Percentiles rank a stretch among this genome's conserved stretches.
These are phyloP conservation scores for Solanum neorickii DNA, from an alignment of 257 asterid genomes.

Conservation along the genomic window DNA sequence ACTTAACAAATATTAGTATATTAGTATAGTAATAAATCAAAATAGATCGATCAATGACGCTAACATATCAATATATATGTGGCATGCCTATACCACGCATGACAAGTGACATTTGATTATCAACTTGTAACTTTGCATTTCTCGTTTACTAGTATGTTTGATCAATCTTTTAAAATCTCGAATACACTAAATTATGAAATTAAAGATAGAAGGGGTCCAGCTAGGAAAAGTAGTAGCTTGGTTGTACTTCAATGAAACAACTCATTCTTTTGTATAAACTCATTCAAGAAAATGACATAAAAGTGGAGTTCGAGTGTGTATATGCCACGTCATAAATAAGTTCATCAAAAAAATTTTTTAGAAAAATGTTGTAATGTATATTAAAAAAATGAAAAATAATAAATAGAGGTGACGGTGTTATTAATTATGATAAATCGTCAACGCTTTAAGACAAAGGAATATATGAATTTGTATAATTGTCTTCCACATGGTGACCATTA, in stretches of 20 bases:
- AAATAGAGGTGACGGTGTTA: neutral
- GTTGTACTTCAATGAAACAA: neutral
- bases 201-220: neutral
- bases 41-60: too few species aligned
- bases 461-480: neutral
- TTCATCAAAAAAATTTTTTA: neutral
- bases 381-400: neutral
- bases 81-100: neutral
- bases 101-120: neutral
- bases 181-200: neutral
- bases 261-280: neutral
- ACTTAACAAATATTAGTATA: too few species aligned
- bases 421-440: neutral
- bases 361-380: neutral
- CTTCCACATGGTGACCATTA: neutral
- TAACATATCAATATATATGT: neutral
- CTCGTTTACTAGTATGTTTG: neutral
- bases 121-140: neutral
- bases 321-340: neutral
- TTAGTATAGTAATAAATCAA: too few species aligned
- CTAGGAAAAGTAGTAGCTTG: neutral
- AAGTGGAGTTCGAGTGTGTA: constrained; percentile 2
- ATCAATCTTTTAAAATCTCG: neutral
- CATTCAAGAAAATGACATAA: neutral
- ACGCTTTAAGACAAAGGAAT: neutral